Evolutionary conservation across 2,329 filamentous ascomycete genomes (phyloP).

Genomic region (Sarocladiaceae sp.): DNA sequence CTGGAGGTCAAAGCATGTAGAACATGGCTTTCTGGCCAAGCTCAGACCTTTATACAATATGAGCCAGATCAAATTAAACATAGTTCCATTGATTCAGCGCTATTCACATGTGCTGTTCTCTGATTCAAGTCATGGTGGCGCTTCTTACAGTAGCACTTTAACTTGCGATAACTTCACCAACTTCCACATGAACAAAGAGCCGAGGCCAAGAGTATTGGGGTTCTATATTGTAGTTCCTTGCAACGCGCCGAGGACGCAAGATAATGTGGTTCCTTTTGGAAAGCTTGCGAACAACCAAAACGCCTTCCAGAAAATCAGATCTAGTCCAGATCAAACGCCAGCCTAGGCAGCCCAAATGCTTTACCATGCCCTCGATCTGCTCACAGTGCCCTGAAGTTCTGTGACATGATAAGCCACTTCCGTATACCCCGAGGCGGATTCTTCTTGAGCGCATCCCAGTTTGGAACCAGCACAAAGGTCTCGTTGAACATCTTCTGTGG

Average conservation of each 20-base stretch:
- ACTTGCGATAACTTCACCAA: not conserved
- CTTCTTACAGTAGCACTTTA: not conserved
- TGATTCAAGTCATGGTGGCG: not conserved
- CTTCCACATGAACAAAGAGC: too few relatives aligned
- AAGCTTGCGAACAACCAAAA: constrained; percentile 1
- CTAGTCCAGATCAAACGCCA: constrained; percentile 1
- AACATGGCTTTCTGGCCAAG: not conserved
- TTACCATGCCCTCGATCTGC: not conserved
- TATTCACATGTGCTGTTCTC: not conserved
- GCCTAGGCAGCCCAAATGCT: not conserved
- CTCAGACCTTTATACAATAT: not conserved
- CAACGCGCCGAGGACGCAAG: too few relatives aligned
- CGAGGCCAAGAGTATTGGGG: too few relatives aligned
- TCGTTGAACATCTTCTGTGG: constrained; percentile 72
- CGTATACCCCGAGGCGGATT: constrained; percentile 50
- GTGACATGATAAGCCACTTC: constrained; percentile 65
- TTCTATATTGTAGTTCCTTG: too few relatives aligned
- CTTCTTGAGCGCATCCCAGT: constrained; percentile 54
- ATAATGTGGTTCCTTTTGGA: too few relatives aligned
- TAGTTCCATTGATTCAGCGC: too few relatives aligned
- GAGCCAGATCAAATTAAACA: not conserved
- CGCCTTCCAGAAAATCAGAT: not conserved
- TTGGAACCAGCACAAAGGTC: constrained; percentile 75
- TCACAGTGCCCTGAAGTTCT: constrained; percentile 62
- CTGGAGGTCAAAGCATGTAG: not conserved